Percentiles rank a stretch among this genome's conserved stretches.
phyloP scores from a whole-genome alignment of 257 asterid genomes.

The Craterostigma plantagineum region DNA sequence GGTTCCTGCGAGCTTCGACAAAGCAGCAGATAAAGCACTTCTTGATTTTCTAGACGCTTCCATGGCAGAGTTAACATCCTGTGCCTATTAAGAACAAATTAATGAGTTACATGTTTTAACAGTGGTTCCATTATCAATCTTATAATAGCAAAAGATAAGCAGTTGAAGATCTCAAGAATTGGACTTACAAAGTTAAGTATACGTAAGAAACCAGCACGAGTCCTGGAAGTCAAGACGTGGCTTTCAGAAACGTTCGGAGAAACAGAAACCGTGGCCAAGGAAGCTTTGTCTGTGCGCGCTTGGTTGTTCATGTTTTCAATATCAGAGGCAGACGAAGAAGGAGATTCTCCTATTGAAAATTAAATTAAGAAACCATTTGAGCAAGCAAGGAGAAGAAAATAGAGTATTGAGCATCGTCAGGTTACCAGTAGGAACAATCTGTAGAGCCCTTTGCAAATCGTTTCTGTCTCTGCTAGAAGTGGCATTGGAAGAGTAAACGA shows the following conservation, averaged over 20 bases:
- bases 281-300: conserved; percentile 43
- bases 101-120: too few species aligned
- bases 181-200: conserved; percentile 28
- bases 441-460: conserved; percentile 67
- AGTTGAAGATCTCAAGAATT: neutral
- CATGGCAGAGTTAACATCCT: conserved; percentile 68
- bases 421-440: conserved; percentile 70
- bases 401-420: conserved; percentile 5
- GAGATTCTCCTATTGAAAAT: conserved; percentile 70
- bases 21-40: conserved; percentile 53
- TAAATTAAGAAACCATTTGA: conserved; percentile 6
- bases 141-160: neutral
- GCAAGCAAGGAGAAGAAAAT: conserved; percentile 3
- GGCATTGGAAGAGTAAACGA: conserved; percentile 52
- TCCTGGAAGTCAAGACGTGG: conserved; percentile 28
- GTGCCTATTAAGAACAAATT: conserved; percentile 37
- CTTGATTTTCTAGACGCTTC: conserved; percentile 87
- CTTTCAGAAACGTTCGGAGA: conserved; percentile 45
- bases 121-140: conserved; percentile 6
- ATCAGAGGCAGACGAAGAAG: conserved; percentile 98
- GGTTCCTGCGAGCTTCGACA: conserved; percentile 40
- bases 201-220: conserved; percentile 25
- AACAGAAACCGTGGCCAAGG: conserved; percentile 45
- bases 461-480: conserved; percentile 58
- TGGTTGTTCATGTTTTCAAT: conserved; percentile 87